Evolutionary conservation across 1,139 yeast genomes (phyloP).

Genomic region (Saccharomyces pastorianus): DNA sequence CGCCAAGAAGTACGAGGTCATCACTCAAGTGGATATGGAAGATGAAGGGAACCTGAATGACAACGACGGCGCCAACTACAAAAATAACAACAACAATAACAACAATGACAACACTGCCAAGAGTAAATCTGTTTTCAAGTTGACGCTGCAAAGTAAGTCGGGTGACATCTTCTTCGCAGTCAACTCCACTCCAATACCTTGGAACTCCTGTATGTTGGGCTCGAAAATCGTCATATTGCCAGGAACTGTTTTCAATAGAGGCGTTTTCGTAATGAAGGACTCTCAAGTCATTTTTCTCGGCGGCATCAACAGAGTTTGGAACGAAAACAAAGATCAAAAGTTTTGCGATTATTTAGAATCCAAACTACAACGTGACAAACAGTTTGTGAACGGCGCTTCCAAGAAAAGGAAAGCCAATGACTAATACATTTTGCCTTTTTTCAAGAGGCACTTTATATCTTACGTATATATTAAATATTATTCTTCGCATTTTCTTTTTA

Average conservation of each 20-base stretch:
- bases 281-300: conserved; percentile 21
- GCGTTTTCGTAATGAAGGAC: conserved; percentile 23
- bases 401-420: conserved; percentile 14
- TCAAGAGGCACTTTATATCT: not conserved
- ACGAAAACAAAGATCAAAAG: conserved; percentile 26
- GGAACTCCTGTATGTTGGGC: conserved; percentile 26
- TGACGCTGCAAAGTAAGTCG: conserved; percentile 35
- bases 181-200: conserved; percentile 26
- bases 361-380: conserved; percentile 17
- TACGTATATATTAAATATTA: conserved; percentile 1
- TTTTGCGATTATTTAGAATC: conserved; percentile 22
- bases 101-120: conserved; percentile 8
- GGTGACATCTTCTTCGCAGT: conserved; percentile 35
- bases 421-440: not conserved
- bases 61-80: conserved; percentile 9
- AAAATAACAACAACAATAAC: conserved; percentile 9
- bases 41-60: conserved; percentile 17
- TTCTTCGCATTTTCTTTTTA: not conserved
- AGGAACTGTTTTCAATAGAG: conserved; percentile 25
- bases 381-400: conserved; percentile 2
- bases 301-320: conserved; percentile 28
- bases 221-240: conserved; percentile 25
- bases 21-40: conserved; percentile 22
- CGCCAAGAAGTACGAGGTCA: conserved; percentile 8
- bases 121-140: conserved; percentile 26